A percentile compares a stretch with the other conserved stretches of the same genome.
phyloP scores from a whole-genome alignment of 164 flowering plant species.

The Nymphaea thermarum region DNA sequence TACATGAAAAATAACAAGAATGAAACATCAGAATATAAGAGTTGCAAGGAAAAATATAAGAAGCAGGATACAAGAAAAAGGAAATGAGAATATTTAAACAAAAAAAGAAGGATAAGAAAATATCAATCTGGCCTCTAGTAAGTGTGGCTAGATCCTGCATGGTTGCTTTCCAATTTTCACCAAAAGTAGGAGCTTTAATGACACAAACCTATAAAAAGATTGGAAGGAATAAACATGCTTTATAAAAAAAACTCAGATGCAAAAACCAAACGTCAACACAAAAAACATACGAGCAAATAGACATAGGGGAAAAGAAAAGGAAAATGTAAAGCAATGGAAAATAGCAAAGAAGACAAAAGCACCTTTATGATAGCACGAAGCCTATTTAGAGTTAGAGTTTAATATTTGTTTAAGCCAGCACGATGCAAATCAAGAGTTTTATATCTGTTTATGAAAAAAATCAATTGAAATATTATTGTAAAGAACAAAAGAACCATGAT shows the following conservation, averaged over 20 bases:
- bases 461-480: slow-evolving; percentile 66
- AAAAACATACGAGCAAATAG: not conserved
- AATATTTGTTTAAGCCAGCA: too few relatives aligned
- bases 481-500: not conserved
- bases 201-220: slow-evolving; percentile 58
- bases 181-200: slow-evolving; percentile 93
- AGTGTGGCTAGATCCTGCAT: slow-evolving; percentile 80
- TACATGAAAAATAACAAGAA: slow-evolving; percentile 10
- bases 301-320: not conserved
- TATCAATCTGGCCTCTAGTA: slow-evolving; percentile 58
- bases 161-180: slow-evolving; percentile 77
- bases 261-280: not conserved
- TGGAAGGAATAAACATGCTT: not conserved
- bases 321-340: not conserved
- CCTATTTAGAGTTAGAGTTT: slow-evolving; percentile 70
- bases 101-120: not conserved
- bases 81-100: not conserved
- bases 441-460: slow-evolving; percentile 54
- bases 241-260: not conserved
- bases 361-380: slow-evolving; percentile 96
- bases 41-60: not conserved
- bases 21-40: not conserved
- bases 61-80: not conserved
- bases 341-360: not conserved
- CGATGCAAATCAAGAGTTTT: slow-evolving; percentile 76